Evolutionary conservation across 169 alveolate genomes (phyloP), one percentile per base, ranked within the genome.

Genomic region (Toxoplasma gondii): DNA sequence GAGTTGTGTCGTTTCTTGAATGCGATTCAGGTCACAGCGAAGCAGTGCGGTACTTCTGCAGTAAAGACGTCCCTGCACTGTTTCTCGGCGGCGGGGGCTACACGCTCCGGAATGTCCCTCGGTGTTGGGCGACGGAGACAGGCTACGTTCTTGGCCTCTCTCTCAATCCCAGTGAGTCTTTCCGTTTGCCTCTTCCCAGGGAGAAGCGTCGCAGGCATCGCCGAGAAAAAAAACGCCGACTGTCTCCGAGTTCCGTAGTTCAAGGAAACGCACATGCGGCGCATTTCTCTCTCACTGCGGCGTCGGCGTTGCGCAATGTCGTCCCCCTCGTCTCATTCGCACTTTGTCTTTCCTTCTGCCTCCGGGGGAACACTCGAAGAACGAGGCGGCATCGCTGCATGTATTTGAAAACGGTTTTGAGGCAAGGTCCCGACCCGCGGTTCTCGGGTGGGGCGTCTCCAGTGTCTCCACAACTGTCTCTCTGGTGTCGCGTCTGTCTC

Each of bases 121-220:
- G 99, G 92, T 98, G 99, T 94, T 99, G 99, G 99, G 99, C 99
- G n/a, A 98, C 99, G 95, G 99, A 99, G 96, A 91, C 96, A 1
- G 91, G 83, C 16, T n/a, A 45, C 53, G 45, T 92, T 41, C 70
- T 94, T 9, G 94, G 94, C 0, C 67, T 78, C 12, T 69, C 78
- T 2, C 94, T 94, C 41, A 82, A 67, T 36, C 93, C 94, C 16
- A 54, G 96, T 36, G 41, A 41, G 64, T 39, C 16, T 82, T 7
- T 44, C 41, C 39, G 19, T 24, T 7, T 31, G 84, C 31, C 22
- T 22, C 43, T 74, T 17, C 36, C 19, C 31, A 36, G 10, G 84
- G 38, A 31, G 34, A 27, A 17, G 64, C 39, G 36, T 17, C 24
- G 29, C 53, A n/a, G 10, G 54, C 45, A 38, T 80, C 88, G 41